Evolutionary conservation across 2,329 filamentous ascomycete genomes (phyloP).

Genomic region (Botrytis deweyae): DNA sequence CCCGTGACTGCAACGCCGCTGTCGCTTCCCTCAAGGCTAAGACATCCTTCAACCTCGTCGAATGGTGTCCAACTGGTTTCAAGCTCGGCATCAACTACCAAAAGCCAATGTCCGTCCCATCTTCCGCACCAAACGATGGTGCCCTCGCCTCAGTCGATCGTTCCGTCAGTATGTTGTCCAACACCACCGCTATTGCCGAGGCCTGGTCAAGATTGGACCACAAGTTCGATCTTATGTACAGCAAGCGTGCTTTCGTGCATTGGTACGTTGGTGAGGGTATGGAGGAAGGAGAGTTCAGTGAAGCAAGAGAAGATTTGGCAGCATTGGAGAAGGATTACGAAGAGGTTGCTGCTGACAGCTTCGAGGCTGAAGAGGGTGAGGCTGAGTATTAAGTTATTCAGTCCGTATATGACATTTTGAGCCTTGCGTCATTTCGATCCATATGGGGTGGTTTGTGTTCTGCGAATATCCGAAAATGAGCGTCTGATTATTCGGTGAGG

Average conservation of each 20-base stretch:
- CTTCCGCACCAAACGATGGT: conserved; percentile 41
- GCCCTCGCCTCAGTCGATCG: conserved; percentile 55
- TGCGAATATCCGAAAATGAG: conserved; percentile 23
- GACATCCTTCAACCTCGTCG: conserved; percentile 62
- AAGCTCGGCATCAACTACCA: conserved; percentile 69
- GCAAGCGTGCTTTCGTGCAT: conserved; percentile 68
- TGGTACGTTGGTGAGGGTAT: conserved; percentile 71
- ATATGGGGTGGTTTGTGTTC: conserved; percentile 20
- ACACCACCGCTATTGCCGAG: conserved; percentile 66
- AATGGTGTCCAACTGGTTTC: conserved; percentile 69
- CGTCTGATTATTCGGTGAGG: conserved; percentile 18
- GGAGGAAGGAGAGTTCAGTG: conserved; percentile 68
- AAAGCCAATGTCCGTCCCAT: conserved; percentile 53
- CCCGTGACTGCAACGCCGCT: conserved; percentile 59
- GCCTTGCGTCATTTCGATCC: conserved; percentile 16
- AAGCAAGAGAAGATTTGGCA: conserved; percentile 64
- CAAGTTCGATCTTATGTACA: conserved; percentile 71
- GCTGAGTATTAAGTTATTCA: conserved; percentile 41
- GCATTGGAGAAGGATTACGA: conserved; percentile 66
- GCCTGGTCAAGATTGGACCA: conserved; percentile 64
- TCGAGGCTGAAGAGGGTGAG: conserved; percentile 50
- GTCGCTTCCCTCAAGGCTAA: conserved; percentile 62
- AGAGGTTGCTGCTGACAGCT: conserved; percentile 57
- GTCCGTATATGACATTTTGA: conserved; percentile 11
- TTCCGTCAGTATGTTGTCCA: conserved; percentile 61